Base-by-base conservation (phyloP, 2,329 filamentous ascomycete species). In the Elsinoe fawcettii region DNA sequence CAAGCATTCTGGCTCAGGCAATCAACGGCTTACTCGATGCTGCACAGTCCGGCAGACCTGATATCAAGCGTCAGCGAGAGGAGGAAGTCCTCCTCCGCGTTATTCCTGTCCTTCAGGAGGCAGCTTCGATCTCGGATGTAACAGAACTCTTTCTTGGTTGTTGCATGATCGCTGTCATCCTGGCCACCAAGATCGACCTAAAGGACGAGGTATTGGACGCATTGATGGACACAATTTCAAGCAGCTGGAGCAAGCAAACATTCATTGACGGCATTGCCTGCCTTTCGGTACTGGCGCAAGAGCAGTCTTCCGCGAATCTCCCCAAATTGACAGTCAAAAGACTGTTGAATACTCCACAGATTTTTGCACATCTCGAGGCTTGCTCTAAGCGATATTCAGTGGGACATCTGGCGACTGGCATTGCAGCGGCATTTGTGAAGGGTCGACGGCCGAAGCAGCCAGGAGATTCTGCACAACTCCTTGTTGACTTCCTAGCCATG, bases 141-240 rank as follows among this genome's bases (percentile, higher is more conserved):
- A 82, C 90, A 0, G 88, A 92, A 60, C 76, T 96, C 41, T 87
- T 91, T 62, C 81, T 95, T 60, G 90, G 87, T 14, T 91, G 88
- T 58, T 97, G 96, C 70, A 96, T 96, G 87, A 84, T 96, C 18
- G 80, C 91, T 57, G 83, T 90, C 5, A 84, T 97, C 51, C 80
- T 97, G 60, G 90, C 89, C 5, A 85, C 88, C 51, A 96, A 96
- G 71, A 85, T 87, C 0, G 80, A 82, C 49, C 78, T 97, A 12
- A 83, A 87, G 47, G 90, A 97, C 65, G 81, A 81, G 58, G 82
- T 91, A 1, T 77, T 97, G n/a, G 84, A 88, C 56, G 85, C 86
- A 1, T 80, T 99, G 66, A 95, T 97, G 90, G 88, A 95, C 65
- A 89, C 91, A 61, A 82, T 96, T 32, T 85, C 87, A 7, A 74